phyloP scores from a whole-genome alignment of 2,329 filamentous ascomycete genomes.

The Gnomoniopsis smithogilvyi region DNA sequence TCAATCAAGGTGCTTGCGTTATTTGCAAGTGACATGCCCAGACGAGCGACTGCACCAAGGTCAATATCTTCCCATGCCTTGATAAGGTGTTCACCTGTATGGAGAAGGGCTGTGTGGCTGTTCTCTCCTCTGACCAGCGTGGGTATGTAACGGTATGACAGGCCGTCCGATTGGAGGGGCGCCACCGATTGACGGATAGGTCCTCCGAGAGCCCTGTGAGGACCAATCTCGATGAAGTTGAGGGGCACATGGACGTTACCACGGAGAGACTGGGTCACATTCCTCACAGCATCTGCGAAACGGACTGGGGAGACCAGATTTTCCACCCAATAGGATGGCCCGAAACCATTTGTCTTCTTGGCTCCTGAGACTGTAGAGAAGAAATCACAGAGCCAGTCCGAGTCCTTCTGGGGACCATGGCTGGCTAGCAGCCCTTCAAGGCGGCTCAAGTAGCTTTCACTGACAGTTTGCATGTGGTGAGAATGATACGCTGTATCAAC shows the following conservation, averaged over 20 bases:
- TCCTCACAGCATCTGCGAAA: constrained; percentile 20
- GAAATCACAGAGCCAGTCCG: no score
- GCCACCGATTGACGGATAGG: constrained; percentile 21
- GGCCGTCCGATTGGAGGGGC: not conserved
- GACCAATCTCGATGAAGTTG: constrained; percentile 25
- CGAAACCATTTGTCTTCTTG: not conserved
- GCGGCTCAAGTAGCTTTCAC: no score
- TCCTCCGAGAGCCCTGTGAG: constrained; percentile 24
- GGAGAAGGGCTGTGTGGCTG: no score
- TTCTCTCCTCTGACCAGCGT: not conserved
- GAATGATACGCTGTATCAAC: constrained; percentile 37
- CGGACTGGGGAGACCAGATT: constrained; percentile 29
- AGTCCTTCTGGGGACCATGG: constrained; percentile 23
- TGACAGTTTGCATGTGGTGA: constrained; percentile 31
- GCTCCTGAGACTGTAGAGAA: constrained; percentile 4
- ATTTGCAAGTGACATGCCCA: constrained; percentile 2
- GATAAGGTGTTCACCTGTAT: not conserved
- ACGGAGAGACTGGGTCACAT: constrained; percentile 8
- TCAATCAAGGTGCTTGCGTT: no score
- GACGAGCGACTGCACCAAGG: not conserved
- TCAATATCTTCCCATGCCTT: no score
- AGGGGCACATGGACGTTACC: not conserved
- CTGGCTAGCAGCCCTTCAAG: constrained; percentile 20
- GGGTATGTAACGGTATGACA: constrained; percentile 1
- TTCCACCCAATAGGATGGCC: constrained; percentile 26